Base-by-base conservation (phyloP, 2,329 filamentous ascomycete species). In the Aspergillus proliferans region DNA sequence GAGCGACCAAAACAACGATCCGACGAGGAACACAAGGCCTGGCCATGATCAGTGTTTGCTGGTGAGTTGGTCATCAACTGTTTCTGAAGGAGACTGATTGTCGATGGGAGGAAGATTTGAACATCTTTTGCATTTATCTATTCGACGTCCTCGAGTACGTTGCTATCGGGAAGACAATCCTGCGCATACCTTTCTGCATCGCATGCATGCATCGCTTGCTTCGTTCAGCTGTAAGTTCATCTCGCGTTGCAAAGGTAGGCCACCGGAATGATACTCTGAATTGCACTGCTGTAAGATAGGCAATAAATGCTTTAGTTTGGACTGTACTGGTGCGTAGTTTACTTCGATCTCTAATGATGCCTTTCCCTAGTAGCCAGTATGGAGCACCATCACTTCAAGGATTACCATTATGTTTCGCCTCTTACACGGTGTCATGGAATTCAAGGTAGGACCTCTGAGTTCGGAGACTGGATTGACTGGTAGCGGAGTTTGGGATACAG, bases 21-120 rank as follows among this genome's bases (percentile, higher is more conserved):
- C 19, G n/a, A 39, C 22, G 44, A 48, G 10, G 26, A 28, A 28
- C 26, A 10, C 3, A 43, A 30, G 28, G 15, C 45, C 24, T 36
- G 34, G 36, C 19, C 36, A 45, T 28, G 45, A 50, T 47, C 51
- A 51, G 53, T 47, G 26, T 30, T 30, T 12, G 51, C 54, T 55
- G 59, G 58, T 62, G 60, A 62, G 57, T 61, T 53, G 52, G 55
- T 57, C 49, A 46, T 57, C 52, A 51, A 55, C 49, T 45, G 54
- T 58, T 52, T 43, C 49, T 56, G 50, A 54, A 54, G 52, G 52
- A 52, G 43, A 47, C 50, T 51, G 52, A 49, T 51, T 3, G 41
- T 33, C n/a, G 24, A 14, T 47, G 34, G 34, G 3, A 21, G 12
- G 21, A 26, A 42, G 15, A 19, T 19, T 42, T 21, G 40, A 42